Evolutionary conservation across 169 alveolate genomes (phyloP).

Genomic region (Plasmodium adleri): DNA sequence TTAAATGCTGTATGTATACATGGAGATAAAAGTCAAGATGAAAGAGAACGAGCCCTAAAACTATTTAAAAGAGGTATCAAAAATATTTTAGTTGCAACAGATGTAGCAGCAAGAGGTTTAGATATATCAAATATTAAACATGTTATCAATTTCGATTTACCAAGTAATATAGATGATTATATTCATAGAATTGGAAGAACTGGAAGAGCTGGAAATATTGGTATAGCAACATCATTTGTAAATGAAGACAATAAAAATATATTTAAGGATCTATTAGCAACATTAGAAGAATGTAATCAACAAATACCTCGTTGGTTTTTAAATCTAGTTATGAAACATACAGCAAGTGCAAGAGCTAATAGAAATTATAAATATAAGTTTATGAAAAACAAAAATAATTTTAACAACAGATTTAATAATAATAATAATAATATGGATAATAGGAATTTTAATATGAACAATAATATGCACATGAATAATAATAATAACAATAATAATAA

Average conservation of each 20-base stretch:
- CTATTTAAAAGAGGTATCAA: constrained; percentile 93
- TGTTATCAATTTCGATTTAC: constrained; percentile 96
- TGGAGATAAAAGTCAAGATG: constrained; percentile 96
- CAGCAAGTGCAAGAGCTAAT: constrained; percentile 68
- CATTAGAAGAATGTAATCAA: constrained; percentile 85
- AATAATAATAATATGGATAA: constrained; percentile 2
- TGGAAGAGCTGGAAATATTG: constrained; percentile 98
- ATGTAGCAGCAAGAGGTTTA: constrained; percentile 99
- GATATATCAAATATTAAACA: constrained; percentile 96
- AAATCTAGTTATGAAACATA: constrained; percentile 79
- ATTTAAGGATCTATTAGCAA: constrained; percentile 88
- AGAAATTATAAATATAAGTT: constrained; percentile 45
- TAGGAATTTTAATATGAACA: background rate
- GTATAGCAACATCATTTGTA: constrained; percentile 96
- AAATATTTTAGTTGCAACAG: constrained; percentile 98
- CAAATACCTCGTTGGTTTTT: constrained; percentile 86
- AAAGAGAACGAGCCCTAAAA: constrained; percentile 94
- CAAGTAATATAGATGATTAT: constrained; percentile 95
- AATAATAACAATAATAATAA: constrained; percentile 12
- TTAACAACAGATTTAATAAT: constrained; percentile 24
- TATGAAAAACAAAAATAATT: constrained; percentile 20
- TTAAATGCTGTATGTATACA: constrained; percentile 93
- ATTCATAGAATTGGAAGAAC: constrained; percentile 98
- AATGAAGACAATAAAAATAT: constrained; percentile 91
- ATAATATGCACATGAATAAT: background rate